A percentile compares a stretch with the other conserved stretches of the same genome.
Evolutionary conservation across 805 yeast species (phyloP).

Genomic region (Yamadazyma ubonensis): DNA sequence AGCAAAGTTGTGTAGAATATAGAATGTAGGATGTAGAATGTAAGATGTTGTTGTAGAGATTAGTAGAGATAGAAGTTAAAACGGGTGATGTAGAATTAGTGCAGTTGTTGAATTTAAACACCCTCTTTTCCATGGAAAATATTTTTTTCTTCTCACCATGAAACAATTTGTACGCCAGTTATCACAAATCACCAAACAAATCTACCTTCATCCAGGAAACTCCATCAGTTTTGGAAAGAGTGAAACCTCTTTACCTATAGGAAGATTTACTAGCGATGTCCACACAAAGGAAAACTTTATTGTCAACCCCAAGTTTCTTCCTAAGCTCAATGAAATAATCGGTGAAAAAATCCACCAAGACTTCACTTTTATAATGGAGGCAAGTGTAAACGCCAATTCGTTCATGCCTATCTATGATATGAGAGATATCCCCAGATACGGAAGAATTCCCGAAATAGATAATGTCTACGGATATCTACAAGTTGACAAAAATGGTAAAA

Average conservation of each 20-base stretch:
- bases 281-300: conserved; percentile 14
- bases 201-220: conserved; percentile 13
- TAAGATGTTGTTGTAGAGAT: not conserved
- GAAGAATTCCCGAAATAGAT: conserved; percentile 68
- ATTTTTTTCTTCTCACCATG: not conserved
- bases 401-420: conserved; percentile 74
- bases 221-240: conserved; percentile 12
- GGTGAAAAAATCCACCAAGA: conserved; percentile 37
- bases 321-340: conserved; percentile 26
- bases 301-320: conserved; percentile 29
- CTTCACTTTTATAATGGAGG: conserved; percentile 55
- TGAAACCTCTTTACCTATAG: conserved; percentile 11
- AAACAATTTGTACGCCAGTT: conserved; percentile 8
- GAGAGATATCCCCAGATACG: conserved; percentile 60
- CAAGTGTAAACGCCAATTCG: conserved; percentile 49
- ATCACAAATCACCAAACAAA: conserved; percentile 14
- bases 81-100: too few species aligned
- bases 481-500: conserved; percentile 54
- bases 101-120: too few species aligned
- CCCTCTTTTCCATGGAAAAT: too few species aligned
- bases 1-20: not conserved
- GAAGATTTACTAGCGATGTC: conserved; percentile 7
- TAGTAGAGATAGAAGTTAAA: not conserved
- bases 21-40: not conserved
- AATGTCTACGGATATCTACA: conserved; percentile 69